Evolutionary conservation across 306 rosid genomes (phyloP).

Genomic region (Elaeagnus macrophylla): DNA sequence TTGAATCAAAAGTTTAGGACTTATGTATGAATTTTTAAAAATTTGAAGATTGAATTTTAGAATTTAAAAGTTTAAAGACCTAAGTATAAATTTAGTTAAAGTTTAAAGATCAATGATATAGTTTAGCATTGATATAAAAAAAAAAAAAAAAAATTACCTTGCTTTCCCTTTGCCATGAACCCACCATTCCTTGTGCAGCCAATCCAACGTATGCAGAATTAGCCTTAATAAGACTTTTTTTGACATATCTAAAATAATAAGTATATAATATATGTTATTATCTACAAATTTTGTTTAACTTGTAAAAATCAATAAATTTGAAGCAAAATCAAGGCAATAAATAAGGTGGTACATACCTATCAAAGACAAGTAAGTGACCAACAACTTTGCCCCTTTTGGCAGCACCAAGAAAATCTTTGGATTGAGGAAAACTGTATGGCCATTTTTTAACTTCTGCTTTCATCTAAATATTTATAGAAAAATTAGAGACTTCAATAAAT

Average conservation of each 20-base stretch:
- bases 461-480: slow-evolving; percentile 25
- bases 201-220: slow-evolving; percentile 53
- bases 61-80: too few species aligned
- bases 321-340: too few species aligned
- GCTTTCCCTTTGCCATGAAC: slow-evolving; percentile 79
- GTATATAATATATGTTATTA: background rate
- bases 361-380: slow-evolving; percentile 42
- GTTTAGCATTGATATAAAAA: slow-evolving; percentile 1
- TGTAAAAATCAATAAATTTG: background rate
- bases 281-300: too few species aligned
- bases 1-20: too few species aligned
- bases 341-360: slow-evolving; percentile 34
- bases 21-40: too few species aligned
- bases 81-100: too few species aligned
- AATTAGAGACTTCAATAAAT: too few species aligned
- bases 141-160: slow-evolving; percentile 32
- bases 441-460: slow-evolving; percentile 39
- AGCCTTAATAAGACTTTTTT: slow-evolving; percentile 12
- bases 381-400: slow-evolving; percentile 42
- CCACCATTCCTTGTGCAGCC: slow-evolving; percentile 52
- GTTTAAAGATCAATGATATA: too few species aligned
- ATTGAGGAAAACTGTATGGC: slow-evolving; percentile 64
- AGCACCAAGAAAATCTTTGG: slow-evolving; percentile 38
- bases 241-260: slow-evolving; percentile 12
- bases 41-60: too few species aligned